Base-by-base conservation (phyloP, 345 rosid species). In the Eucalyptus polyanthemos region DNA sequence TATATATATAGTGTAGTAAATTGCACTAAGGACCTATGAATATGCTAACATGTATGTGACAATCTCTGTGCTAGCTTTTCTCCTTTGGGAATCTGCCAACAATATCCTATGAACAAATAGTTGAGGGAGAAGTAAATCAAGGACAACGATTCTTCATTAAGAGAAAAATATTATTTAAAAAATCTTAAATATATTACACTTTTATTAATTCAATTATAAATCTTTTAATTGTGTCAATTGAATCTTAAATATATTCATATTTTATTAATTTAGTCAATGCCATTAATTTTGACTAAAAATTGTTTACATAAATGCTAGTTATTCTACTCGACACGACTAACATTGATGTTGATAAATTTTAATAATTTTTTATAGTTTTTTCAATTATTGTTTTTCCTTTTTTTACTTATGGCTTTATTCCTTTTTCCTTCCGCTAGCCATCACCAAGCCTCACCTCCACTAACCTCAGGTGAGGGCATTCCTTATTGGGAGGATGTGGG, bases 231-330 rank as follows among this genome's bases (percentile, higher is more conserved):
- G 3, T 4, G 37, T 15, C 19, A 14, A 65, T 29, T n/a, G 10
- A 65, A 15, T n/a, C 0, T 7, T n/a, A 65, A 65, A 65, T 4
- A 29, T 65, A 7, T 65, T 65, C 12, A 56, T 56, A 9, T 56
- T 56, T 56, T 24, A 22, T 65, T 15, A 65, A 65, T n/a, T 7
- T 0, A 65, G 17, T n/a, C 4, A 6, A 62, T 29, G 1, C 3
- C 16, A 62, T 27, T 0, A 12, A 62, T 24, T 62, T 62, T 62
- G 3, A 9, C 13, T 24, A 1, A 22, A 56, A 56, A 56, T 54
- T 21, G 1, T 1, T 8, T 0, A 54, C 27, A 19, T 54, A 54
- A 0, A 21, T 54, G 27, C 2, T 54, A 54, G 0, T 2, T 54
- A 9, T 56, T 5, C 0, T 56, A 22, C 13, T 22, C 0, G 1